Conservation (phyloP, 257 asterid species). For the Jaltomata sinuosa region DNA sequence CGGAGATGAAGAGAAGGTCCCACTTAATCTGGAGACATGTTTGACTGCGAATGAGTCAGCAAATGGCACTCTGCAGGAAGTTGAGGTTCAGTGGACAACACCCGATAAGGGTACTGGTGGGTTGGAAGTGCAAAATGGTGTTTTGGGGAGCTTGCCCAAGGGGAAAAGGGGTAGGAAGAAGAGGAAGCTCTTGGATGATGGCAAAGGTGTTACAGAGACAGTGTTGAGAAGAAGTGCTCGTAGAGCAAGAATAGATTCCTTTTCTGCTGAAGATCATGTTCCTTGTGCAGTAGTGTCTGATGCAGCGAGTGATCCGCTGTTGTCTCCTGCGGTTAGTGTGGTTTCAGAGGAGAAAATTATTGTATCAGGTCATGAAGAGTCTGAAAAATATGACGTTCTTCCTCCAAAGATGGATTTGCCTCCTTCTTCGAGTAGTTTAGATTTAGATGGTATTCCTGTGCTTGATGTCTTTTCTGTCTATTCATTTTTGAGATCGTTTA, state of each 20-base stretch:
- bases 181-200: slow-evolving; percentile 20
- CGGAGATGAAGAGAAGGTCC: background rate
- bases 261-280: slow-evolving; percentile 32
- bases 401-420: slow-evolving; percentile 73
- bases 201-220: slow-evolving; percentile 34
- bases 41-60: background rate
- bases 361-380: slow-evolving; percentile 16
- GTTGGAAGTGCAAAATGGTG: slow-evolving; percentile 21
- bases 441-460: slow-evolving; percentile 51
- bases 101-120: slow-evolving; percentile 3
- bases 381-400: slow-evolving; percentile 19
- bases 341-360: slow-evolving; percentile 40
- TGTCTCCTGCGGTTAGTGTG: slow-evolving; percentile 59
- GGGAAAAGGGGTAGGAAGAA: slow-evolving; percentile 59
- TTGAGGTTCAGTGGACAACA: slow-evolving; percentile 2
- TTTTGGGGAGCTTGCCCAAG: slow-evolving; percentile 19
- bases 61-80: slow-evolving; percentile 5
- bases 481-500: slow-evolving; percentile 90
- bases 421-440: slow-evolving; percentile 48
- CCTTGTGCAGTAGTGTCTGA: slow-evolving; percentile 22
- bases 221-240: slow-evolving; percentile 91
- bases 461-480: slow-evolving; percentile 70
- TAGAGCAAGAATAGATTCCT: slow-evolving; percentile 37
- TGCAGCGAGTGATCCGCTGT: slow-evolving; percentile 20
- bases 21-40: background rate